Evolutionary conservation across 2,329 filamentous ascomycete genomes (phyloP), one percentile per base, ranked within the genome.

Genomic region (Calonectria pteridis): DNA sequence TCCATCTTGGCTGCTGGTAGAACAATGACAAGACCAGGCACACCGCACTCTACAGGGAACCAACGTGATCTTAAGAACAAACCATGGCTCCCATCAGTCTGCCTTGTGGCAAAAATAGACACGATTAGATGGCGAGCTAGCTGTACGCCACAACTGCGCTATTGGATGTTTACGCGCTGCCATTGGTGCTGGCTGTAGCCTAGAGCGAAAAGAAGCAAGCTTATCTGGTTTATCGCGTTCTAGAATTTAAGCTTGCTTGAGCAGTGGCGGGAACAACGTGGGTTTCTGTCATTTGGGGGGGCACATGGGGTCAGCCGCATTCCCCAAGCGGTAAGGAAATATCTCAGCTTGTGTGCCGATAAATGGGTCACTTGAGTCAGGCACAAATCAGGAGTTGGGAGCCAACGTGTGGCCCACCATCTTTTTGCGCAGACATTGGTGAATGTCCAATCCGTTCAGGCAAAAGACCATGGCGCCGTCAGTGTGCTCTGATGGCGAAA

Each of bases 41-140:
- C 37, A 20, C 16, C 7, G 40, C 40, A 4, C 18, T 28, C 23
- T 18, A 1, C 13, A 9, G 23, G 55, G 55, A 40, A n/a, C 55
- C 7, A 35, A 26, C 55, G 4, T 26, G 23, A 2, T 23, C 11
- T 62, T 62, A 40, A 40, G 10, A 40, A 31, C 33, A 62, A 16
- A 35, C 5, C 23, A 23, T 26, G 35, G 33, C 33, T 13, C 55
- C 55, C 23, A 7, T 62, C 35, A 62, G 37, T 62, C 55, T 40
- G 55, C 55, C 55, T 62, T 6, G 55, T 62, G 55, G 55, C 55
- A 62, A 62, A 62, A 62, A 40, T 62, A 62, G 55, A 37, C n/a
- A 20, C 23, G 23, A 20, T 35, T 40, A 62, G 35, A 62, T 40
- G 14, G 33, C 23, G 55, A 16, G 55, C 55, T 62, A 46, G 33